Conservation (phyloP, 2,329 filamentous ascomycete genomes). For the Xylaria sp. region DNA sequence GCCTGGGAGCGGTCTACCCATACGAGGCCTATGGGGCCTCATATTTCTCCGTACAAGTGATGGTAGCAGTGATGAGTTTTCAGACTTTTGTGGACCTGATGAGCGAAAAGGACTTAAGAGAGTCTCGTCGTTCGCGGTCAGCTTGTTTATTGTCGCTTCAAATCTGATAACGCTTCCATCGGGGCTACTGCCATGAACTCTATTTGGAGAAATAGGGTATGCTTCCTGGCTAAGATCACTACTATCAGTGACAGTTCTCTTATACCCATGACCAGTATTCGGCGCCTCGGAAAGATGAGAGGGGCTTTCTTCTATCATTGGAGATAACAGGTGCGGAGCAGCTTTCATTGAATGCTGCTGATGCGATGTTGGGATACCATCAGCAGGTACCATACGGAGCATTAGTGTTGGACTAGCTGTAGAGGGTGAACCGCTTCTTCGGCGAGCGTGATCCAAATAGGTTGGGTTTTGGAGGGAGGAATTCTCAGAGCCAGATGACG, state of each 20-base stretch:
- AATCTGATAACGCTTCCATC: not conserved
- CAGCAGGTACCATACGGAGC: slow-evolving; percentile 31
- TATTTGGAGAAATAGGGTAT: not conserved
- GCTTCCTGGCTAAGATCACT: not conserved
- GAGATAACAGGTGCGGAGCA: slow-evolving; percentile 35
- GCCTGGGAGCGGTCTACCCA: not conserved
- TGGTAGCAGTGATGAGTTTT: not conserved
- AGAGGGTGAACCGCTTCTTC: slow-evolving; percentile 44
- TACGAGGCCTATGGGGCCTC: not conserved
- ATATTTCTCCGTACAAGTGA: not conserved
- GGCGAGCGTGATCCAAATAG: slow-evolving; percentile 41
- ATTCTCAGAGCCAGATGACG: slow-evolving; percentile 51
- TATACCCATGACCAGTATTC: not conserved
- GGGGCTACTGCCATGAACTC: not conserved
- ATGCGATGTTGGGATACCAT: too few species aligned
- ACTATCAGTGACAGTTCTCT: not conserved
- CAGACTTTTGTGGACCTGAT: not conserved
- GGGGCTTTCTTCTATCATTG: slow-evolving; percentile 41
- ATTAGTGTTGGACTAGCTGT: slow-evolving; percentile 44
- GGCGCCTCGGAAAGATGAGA: not conserved
- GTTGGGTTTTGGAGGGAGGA: slow-evolving; percentile 47
- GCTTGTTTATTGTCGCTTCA: not conserved
- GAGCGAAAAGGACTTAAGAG: not conserved
- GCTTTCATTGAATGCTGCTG: slow-evolving; percentile 15
- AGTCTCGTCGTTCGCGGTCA: not conserved